phyloP scores from a whole-genome alignment of 805 yeast species.

The Saccharomycopsis sp. region DNA sequence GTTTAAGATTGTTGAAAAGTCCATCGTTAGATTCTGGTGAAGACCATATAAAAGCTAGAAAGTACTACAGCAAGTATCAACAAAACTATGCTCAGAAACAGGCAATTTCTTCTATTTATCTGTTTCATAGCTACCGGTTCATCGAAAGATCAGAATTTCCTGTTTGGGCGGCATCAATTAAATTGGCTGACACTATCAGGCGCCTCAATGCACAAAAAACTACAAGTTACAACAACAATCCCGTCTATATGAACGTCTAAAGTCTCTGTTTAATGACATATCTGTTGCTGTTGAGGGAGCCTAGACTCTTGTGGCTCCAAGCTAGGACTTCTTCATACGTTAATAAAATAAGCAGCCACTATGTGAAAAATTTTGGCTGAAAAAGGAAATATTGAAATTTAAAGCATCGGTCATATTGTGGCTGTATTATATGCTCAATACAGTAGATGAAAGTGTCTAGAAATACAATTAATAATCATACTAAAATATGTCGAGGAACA shows the following conservation, averaged over 20 bases:
- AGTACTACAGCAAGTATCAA: too few relatives aligned
- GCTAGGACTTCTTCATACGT: too few relatives aligned
- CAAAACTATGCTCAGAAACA: too few relatives aligned
- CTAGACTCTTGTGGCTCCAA: too few relatives aligned
- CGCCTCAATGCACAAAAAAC: background rate
- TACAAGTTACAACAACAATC: background rate
- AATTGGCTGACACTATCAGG: background rate
- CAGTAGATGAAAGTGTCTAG: too few relatives aligned
- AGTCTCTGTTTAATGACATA: background rate
- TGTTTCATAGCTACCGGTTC: too few relatives aligned
- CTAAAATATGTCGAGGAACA: conserved; percentile 81
- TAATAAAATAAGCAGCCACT: background rate
- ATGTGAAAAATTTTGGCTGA: background rate
- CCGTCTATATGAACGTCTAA: background rate
- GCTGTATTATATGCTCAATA: too few relatives aligned
- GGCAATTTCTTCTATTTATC: too few relatives aligned
- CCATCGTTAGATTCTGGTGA: background rate
- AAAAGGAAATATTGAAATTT: background rate
- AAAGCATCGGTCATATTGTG: too few relatives aligned
- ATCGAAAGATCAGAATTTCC: background rate
- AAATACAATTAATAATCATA: too few relatives aligned
- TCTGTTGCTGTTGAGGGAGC: too few relatives aligned
- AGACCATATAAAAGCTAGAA: too few relatives aligned
- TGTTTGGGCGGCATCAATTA: background rate
- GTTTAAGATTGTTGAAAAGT: background rate